A percentile compares a stretch with the other conserved stretches of the same genome.
Conservation (phyloP, 805 yeast species). For the Metschnikowia lachancei region DNA sequence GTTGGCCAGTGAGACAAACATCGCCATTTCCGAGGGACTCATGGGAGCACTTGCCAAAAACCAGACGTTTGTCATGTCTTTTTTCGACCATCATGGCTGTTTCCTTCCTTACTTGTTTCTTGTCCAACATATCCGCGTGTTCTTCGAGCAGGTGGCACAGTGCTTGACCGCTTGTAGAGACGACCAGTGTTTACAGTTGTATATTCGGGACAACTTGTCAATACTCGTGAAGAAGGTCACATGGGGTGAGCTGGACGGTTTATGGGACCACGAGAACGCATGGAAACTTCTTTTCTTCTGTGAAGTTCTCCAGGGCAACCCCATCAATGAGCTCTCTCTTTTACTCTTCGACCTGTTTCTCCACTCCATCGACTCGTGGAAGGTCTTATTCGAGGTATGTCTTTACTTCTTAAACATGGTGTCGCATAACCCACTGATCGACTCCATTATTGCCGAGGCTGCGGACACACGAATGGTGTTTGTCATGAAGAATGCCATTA, state of each 20-base stretch:
- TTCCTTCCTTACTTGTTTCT: conserved; percentile 11
- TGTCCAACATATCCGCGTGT: conserved; percentile 5
- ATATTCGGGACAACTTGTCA: conserved; percentile 4
- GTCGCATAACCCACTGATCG: conserved; percentile 12
- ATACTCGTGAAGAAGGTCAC: conserved; percentile 3
- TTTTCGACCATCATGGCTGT: conserved; percentile 8
- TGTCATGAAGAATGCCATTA: conserved; percentile 7
- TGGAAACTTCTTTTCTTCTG: conserved; percentile 15
- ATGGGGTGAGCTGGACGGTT: conserved; percentile 8
- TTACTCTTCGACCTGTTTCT: conserved; percentile 11
- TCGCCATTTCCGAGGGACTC: conserved; percentile 9
- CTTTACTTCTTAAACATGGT: conserved; percentile 12
- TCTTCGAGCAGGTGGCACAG: conserved; percentile 8
- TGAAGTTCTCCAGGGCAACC: conserved; percentile 9
- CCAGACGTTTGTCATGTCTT: conserved; percentile 9
- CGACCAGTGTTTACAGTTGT: conserved; percentile 5
- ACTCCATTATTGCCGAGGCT: conserved; percentile 10
- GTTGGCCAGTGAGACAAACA: conserved; percentile 4
- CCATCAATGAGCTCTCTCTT: conserved; percentile 8
- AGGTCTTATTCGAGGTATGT: conserved; percentile 10
- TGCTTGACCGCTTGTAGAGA: conserved; percentile 8
- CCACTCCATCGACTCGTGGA: conserved; percentile 15
- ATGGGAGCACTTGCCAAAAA: conserved; percentile 6
- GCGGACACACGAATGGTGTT: conserved; percentile 11
- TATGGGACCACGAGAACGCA: conserved; percentile 8